Percentiles rank a stretch among this genome's conserved stretches.
phyloP scores from a whole-genome alignment of 371 early-diverging fungal genomes.

The Batkoa obscura region DNA sequence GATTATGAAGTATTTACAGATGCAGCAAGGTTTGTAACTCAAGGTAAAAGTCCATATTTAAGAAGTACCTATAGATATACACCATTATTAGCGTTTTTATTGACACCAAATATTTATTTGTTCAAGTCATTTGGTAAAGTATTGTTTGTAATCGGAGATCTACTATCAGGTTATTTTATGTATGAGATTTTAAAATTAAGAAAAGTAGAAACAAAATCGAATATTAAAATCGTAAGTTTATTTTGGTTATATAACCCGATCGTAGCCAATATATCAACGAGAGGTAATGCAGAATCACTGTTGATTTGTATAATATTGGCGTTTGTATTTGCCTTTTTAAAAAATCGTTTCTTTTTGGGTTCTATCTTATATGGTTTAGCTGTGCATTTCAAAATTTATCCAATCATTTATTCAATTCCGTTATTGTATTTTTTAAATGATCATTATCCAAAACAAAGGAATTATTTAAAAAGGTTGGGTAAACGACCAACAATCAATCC shows the following conservation, averaged over 20 bases:
- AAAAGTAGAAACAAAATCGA: constrained; percentile 25
- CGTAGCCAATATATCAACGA: constrained; percentile 85
- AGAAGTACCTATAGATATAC: constrained; percentile 94
- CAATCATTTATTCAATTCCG: constrained; percentile 75
- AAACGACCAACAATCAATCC: background rate
- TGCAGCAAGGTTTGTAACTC: constrained; percentile 58
- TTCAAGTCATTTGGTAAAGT: constrained; percentile 70
- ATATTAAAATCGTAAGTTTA: constrained; percentile 20
- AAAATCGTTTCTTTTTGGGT: constrained; percentile 24
- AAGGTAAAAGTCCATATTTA: constrained; percentile 60
- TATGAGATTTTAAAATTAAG: constrained; percentile 28
- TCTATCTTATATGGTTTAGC: constrained; percentile 72
- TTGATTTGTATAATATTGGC: constrained; percentile 56
- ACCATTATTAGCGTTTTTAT: constrained; percentile 67
- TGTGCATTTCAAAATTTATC: constrained; percentile 94
- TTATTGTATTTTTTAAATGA: constrained; percentile 41
- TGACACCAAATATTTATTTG: constrained; percentile 59
- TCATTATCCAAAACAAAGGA: constrained; percentile 4
- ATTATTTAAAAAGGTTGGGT: constrained; percentile 7
- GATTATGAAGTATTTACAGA: constrained; percentile 94
- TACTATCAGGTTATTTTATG: constrained; percentile 50
- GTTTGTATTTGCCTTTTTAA: constrained; percentile 43
- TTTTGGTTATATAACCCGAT: constrained; percentile 86
- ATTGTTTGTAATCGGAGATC: constrained; percentile 63
- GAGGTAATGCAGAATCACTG: constrained; percentile 85